phyloP scores from a whole-genome alignment of 768 basidiomycete species.

The Inosperma sp. region DNA sequence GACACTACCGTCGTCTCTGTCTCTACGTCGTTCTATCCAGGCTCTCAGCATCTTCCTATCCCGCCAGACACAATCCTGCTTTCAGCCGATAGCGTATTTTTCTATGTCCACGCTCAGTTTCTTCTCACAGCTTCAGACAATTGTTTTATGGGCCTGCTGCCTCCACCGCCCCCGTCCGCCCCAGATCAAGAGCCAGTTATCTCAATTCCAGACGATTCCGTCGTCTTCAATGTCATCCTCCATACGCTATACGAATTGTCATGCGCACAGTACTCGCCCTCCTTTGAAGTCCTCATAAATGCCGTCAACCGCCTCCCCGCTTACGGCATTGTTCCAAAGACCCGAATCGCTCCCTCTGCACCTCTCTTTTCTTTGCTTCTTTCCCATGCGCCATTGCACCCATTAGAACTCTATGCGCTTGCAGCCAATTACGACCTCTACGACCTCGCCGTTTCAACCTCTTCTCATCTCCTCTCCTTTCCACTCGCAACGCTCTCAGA shows the following conservation, averaged over 20 bases:
- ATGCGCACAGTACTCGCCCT: constrained; percentile 69
- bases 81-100: constrained; percentile 75
- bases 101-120: constrained; percentile 67
- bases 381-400: constrained; percentile 60
- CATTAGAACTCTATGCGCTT: constrained; percentile 68
- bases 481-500: constrained; percentile 66
- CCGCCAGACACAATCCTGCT: constrained; percentile 62
- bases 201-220: constrained; percentile 54
- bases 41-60: constrained; percentile 51
- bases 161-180: constrained; percentile 35
- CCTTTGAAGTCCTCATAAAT: constrained; percentile 51
- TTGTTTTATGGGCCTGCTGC: constrained; percentile 55
- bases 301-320: constrained; percentile 52
- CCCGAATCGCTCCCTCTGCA: constrained; percentile 45
- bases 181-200: constrained; percentile 52
- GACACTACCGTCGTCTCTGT: constrained; percentile 57
- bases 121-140: constrained; percentile 61
- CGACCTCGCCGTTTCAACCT: constrained; percentile 71
- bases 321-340: constrained; percentile 57
- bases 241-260: constrained; percentile 70
- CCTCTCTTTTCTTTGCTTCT: constrained; percentile 59
- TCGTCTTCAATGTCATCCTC: constrained; percentile 65
- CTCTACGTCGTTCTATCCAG: constrained; percentile 79
- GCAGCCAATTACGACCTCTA: constrained; percentile 63
- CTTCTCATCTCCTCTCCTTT: constrained; percentile 70